A percentile compares a stretch with the other conserved stretches of the same genome.
These are phyloP conservation scores for Magnaporthiopsis rhizophila DNA, from an alignment of 2,329 filamentous ascomycete species.

Conservation along the genomic window DNA sequence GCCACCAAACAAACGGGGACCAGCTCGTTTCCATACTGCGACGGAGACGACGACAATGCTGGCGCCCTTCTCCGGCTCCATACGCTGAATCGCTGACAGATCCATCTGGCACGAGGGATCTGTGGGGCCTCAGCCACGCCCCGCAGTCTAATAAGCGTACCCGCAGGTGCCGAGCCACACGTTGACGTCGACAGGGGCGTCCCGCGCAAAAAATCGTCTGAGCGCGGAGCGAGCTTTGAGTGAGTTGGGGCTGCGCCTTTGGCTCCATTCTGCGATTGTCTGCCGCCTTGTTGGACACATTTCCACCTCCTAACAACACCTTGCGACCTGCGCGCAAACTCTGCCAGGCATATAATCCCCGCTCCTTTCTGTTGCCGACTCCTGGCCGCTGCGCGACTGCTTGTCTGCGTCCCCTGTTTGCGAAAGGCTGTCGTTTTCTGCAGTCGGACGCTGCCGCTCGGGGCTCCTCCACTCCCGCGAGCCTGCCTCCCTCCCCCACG, in stretches of 20 bases:
- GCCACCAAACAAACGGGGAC: no score
- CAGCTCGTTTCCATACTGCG: background rate
- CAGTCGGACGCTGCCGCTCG: no score
- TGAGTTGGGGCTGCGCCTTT: background rate
- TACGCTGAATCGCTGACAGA: background rate
- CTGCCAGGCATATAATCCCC: background rate
- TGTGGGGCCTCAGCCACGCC: constrained; percentile 3
- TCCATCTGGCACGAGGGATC: background rate
- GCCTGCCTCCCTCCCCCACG: background rate
- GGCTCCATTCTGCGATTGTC: background rate
- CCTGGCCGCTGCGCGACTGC: no score
- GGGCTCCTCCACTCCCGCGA: background rate
- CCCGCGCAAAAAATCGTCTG: constrained; percentile 1
- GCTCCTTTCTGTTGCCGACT: background rate
- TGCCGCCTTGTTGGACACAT: background rate
- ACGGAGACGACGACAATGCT: background rate
- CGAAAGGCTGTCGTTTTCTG: background rate
- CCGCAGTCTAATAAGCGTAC: background rate
- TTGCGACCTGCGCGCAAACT: background rate
- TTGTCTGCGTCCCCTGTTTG: background rate
- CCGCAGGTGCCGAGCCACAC: constrained; percentile 4
- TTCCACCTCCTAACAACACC: background rate
- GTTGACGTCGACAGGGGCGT: constrained; percentile 7
- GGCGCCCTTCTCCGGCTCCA: no score
- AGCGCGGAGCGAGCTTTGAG: background rate